Base-by-base conservation (phyloP, 495 filamentous ascomycete species). In the Friedmanniomyces simplex region DNA sequence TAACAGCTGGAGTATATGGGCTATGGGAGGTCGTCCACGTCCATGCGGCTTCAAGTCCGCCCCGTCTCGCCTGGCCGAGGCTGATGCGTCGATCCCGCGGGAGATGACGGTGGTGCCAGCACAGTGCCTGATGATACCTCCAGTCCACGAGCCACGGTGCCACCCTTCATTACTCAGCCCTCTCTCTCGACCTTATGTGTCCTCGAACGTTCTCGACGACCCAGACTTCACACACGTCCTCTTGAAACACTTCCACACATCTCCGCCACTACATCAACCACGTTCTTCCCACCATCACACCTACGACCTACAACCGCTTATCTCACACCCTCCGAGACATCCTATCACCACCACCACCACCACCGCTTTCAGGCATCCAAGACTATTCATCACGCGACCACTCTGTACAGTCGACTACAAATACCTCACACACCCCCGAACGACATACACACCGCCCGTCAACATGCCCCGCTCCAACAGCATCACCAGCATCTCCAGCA, bases 401-500 rank as follows among this genome's bases (percentile, higher is more conserved):
- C 5, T 49, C 46, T 16, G 46, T 30, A 49, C 46, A 14, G 46
- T 18, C 18, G 7, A 14, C 7, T 8, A 25, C 46, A 49, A 43
- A 3, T 32, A 45, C 21, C 52, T 30, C 20, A 49, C 21, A 24
- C n/a, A n/a, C n/a, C n/a, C n/a, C n/a, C 6, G 46, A 26, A 2
- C 11, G 25, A 45, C 46, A 49, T 24, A 24, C 21, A 49, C 22
- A 49, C 4, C n/a, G n/a, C n/a, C 50, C 30, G 28, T n/a, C 51
- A 66, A 57, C 67, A 68, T 65, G 61, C 66, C 46, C 16, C 49
- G 49, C 6, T 34, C 25, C 49, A 52, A 52, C 51, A 54, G 68
- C 47, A 63, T 65, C 59, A 60, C 58, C 65, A 71, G 67, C 69
- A 62, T 69, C 60, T 66, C 64, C 52, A 67, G 67, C 63, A 47